Evolutionary conservation across 163 green algal genomes (phyloP).

Genomic region (Coccomyxa subellipsoidea): DNA sequence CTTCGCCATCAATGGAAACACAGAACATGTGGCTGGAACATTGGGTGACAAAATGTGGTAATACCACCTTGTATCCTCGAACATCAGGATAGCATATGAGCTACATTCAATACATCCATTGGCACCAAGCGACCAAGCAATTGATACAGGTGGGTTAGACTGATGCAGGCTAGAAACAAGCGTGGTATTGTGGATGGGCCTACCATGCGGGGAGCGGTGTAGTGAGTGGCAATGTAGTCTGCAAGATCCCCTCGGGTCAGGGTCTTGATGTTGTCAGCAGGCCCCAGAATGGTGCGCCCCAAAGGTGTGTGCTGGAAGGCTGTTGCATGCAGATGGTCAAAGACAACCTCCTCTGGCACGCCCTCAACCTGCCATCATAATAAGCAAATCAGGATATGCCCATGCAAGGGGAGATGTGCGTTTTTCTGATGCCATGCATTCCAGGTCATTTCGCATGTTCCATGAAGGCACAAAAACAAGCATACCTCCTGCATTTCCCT

Average conservation of each 20-base stretch:
- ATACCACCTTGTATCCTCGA: no score
- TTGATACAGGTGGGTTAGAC: no score
- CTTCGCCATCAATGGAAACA: no score
- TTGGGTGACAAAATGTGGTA: no score
- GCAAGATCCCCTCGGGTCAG: slow-evolving; percentile 87
- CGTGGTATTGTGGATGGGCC: not conserved
- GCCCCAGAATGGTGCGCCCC: slow-evolving; percentile 94
- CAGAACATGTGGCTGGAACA: no score
- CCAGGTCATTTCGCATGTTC: no score
- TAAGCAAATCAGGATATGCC: not conserved
- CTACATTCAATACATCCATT: no score
- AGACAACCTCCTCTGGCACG: slow-evolving; percentile 93
- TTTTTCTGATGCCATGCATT: no score
- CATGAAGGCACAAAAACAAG: not conserved
- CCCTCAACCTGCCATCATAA: slow-evolving; percentile 57
- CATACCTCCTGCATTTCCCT: slow-evolving; percentile 95
- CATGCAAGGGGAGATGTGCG: no score
- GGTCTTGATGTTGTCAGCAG: slow-evolving; percentile 87
- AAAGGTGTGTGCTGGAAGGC: slow-evolving; percentile 95
- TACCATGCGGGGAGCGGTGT: slow-evolving; percentile 92
- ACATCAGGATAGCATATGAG: no score
- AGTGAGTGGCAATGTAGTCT: slow-evolving; percentile 95
- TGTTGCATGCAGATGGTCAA: slow-evolving; percentile 99
- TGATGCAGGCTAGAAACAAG: no score
- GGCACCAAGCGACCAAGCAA: no score